These are phyloP conservation scores for Tetrahymena malaccensis DNA, from an alignment of 73 alveolate genomes.

Conservation along the genomic window DNA sequence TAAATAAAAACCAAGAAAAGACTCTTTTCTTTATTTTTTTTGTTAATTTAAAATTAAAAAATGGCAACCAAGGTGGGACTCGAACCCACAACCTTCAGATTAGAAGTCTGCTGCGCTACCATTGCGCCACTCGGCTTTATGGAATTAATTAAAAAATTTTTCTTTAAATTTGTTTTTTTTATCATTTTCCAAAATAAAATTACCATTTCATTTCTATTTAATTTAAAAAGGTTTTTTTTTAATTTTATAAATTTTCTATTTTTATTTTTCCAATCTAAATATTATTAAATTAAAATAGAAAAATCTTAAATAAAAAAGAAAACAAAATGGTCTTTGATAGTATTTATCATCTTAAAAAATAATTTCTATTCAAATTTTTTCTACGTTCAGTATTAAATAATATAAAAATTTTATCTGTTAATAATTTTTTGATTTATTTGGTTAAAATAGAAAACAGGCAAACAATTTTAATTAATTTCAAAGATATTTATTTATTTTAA, in stretches of 20 bases:
- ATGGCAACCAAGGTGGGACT: slow-evolving; percentile 3
- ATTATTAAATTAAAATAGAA: background rate
- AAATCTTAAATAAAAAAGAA: too few species aligned
- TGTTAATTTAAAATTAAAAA: background rate
- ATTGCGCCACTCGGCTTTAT: background rate
- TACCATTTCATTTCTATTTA: too few species aligned
- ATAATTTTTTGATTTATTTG: background rate
- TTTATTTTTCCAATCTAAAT: too few species aligned
- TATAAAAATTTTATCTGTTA: background rate
- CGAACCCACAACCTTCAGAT: slow-evolving; percentile 2
- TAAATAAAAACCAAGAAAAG: background rate
- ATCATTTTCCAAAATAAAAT: too few species aligned
- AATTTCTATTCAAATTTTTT: background rate
- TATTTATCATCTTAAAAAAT: background rate
- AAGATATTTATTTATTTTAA: background rate
- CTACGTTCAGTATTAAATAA: background rate
- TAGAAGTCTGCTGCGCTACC: slow-evolving; percentile 3
- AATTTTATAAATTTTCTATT: background rate
- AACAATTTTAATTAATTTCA: background rate
- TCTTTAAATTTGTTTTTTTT: background rate
- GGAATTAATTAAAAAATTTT: background rate
- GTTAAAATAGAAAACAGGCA: background rate
- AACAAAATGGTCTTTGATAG: background rate
- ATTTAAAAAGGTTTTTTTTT: background rate
- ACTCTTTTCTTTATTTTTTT: background rate